phyloP scores from a whole-genome alignment of 805 yeast species.

The Starmerella apicola region DNA sequence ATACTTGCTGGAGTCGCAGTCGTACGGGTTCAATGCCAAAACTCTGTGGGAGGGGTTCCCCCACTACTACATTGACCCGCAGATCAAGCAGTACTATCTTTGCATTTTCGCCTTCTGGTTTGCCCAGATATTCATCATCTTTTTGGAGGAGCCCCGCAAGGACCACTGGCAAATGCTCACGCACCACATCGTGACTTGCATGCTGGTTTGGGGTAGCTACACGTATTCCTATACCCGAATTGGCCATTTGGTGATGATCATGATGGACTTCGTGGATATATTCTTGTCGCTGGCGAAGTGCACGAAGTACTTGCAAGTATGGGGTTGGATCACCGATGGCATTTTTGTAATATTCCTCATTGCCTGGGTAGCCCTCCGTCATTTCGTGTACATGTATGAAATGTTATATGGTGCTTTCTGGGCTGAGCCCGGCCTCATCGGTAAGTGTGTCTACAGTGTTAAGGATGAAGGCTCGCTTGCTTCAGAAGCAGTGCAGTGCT shows the following conservation, averaged over 20 bases:
- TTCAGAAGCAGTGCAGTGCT: constrained; percentile 25
- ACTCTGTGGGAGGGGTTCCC: constrained; percentile 64
- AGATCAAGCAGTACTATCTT: constrained; percentile 58
- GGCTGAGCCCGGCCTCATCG: constrained; percentile 30
- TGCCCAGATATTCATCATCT: constrained; percentile 63
- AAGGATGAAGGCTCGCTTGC: constrained; percentile 14
- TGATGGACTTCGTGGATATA: constrained; percentile 79
- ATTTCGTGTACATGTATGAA: constrained; percentile 57
- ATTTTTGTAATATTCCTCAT: constrained; percentile 56
- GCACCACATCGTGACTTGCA: constrained; percentile 73
- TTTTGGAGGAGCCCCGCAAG: constrained; percentile 67
- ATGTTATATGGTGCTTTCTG: constrained; percentile 45
- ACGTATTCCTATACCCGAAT: constrained; percentile 56
- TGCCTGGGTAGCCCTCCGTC: constrained; percentile 62
- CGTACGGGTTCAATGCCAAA: constrained; percentile 46
- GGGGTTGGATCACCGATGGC: constrained; percentile 44
- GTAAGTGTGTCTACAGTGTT: constrained; percentile 21
- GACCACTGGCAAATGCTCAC: constrained; percentile 78
- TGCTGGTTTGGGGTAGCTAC: constrained; percentile 59
- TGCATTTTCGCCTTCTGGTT: constrained; percentile 66
- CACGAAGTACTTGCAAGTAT: constrained; percentile 57
- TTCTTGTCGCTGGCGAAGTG: constrained; percentile 61
- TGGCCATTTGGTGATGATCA: constrained; percentile 63
- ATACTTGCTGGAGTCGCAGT: constrained; percentile 42
- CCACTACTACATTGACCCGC: constrained; percentile 41